Evolutionary conservation across 371 early-diverging fungal genomes (phyloP).

Genomic region (Capniomyces stellatus): DNA sequence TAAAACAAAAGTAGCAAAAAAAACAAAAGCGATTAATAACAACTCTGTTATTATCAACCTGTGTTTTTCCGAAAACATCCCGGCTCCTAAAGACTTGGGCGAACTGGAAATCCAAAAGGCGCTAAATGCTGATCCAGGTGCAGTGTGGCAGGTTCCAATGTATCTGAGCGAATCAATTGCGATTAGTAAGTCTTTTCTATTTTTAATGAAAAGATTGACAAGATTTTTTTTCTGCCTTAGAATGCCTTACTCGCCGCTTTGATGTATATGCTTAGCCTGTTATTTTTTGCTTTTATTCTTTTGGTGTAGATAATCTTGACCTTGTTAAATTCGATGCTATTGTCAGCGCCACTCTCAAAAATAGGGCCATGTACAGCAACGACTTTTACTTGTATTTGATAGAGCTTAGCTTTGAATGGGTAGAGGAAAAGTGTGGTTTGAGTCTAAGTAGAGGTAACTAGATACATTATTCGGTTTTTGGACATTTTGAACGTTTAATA

Average conservation of each 20-base stretch:
- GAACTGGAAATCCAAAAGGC: not conserved
- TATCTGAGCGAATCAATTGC: not conserved
- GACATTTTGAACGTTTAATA: too few relatives aligned
- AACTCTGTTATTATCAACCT: not conserved
- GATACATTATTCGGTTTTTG: too few relatives aligned
- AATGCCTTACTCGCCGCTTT: not conserved
- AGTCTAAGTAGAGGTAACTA: not conserved
- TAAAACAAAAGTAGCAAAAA: not conserved
- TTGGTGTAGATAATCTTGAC: not conserved
- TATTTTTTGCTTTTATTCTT: not conserved
- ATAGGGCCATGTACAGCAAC: not conserved
- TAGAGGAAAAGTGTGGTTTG: slow-evolving; percentile 2
- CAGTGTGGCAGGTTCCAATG: not conserved
- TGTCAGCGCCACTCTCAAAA: not conserved
- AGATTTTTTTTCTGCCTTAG: not conserved
- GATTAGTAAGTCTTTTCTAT: not conserved
- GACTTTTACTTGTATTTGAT: slow-evolving; percentile 5
- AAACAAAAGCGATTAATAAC: not conserved
- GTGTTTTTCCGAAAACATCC: not conserved
- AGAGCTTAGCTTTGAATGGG: slow-evolving; percentile 5
- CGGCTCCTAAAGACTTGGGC: not conserved
- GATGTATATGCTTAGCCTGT: not conserved
- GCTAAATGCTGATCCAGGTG: not conserved
- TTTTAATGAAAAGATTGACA: not conserved
- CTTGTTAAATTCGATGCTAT: not conserved